A percentile compares a stretch with the other conserved stretches of the same genome.
Conservation (phyloP, 1,284 basidiomycete species). For the Heterobasidion parviporum region DNA sequence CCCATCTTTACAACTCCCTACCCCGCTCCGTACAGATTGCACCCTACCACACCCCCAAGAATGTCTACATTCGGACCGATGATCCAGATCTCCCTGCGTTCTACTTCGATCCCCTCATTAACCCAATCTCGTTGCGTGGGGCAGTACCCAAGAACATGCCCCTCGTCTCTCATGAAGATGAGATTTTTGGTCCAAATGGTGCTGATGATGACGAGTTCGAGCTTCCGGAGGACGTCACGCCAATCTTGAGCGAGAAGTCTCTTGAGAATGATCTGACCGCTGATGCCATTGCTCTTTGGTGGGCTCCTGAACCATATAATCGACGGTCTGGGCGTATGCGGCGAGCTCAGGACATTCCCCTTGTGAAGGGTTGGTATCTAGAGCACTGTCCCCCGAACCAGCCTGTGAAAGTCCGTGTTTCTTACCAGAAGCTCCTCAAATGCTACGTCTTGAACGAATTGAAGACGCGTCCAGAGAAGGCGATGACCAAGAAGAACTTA, state of each 20-base stretch:
- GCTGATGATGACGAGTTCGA: constrained; percentile 86
- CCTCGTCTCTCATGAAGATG: constrained; percentile 84
- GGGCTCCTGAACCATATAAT: constrained; percentile 96
- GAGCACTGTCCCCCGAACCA: constrained; percentile 97
- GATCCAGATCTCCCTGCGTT: constrained; percentile 99
- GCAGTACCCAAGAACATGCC: constrained; percentile 77
- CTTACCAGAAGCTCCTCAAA: constrained; percentile 98
- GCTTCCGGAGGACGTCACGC: constrained; percentile 73
- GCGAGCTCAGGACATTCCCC: constrained; percentile 89
- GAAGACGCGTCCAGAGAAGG: constrained; percentile 83
- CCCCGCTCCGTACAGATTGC: constrained; percentile 93
- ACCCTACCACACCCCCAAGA: constrained; percentile 92
- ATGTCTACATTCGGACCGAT: constrained; percentile 97
- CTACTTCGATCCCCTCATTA: constrained; percentile 98
- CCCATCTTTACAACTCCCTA: constrained; percentile 97
- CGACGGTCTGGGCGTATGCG: constrained; percentile 89
- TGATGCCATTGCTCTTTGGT: constrained; percentile 97
- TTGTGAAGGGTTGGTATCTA: constrained; percentile 97
- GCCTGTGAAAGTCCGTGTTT: constrained; percentile 97
- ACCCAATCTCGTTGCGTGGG: constrained; percentile 88
- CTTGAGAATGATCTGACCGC: constrained; percentile 91
- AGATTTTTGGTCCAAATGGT: constrained; percentile 80
- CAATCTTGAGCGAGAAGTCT: constrained; percentile 79
- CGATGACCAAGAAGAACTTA: constrained; percentile 96
- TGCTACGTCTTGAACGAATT: constrained; percentile 94